phyloP scores from a whole-genome alignment of 345 rosid genomes.

The Brassica rapa region DNA sequence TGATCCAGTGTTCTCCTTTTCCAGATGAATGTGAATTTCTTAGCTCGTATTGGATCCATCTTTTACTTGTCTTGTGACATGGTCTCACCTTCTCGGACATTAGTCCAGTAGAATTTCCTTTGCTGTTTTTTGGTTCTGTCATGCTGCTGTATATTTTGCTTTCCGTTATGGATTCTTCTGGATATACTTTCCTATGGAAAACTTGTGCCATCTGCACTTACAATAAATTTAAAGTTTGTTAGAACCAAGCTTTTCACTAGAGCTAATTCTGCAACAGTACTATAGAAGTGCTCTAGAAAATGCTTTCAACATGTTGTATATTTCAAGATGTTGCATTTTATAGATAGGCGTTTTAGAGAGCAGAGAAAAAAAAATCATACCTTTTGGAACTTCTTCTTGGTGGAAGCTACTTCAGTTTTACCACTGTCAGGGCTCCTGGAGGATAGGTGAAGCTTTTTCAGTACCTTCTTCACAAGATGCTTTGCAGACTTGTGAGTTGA shows the following conservation, averaged over 20 bases:
- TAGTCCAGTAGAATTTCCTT: conserved; percentile 37
- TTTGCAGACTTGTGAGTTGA: conserved; percentile 56
- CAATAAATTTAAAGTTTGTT: conserved; percentile 11
- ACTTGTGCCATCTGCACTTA: conserved; percentile 68
- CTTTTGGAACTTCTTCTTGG: conserved; percentile 66
- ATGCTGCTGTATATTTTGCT: conserved; percentile 27
- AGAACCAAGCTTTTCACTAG: conserved; percentile 19
- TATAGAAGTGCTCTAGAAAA: conserved; percentile 1
- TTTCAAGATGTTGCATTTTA: conserved; percentile 19
- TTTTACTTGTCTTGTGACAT: conserved; percentile 42
- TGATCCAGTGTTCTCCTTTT: conserved; percentile 82
- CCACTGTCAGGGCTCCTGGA: conserved; percentile 38
- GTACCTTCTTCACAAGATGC: conserved; percentile 62
- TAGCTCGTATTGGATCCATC: conserved; percentile 42
- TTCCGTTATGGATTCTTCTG: conserved; percentile 49
- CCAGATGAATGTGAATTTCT: conserved; percentile 42
- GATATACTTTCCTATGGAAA: conserved; percentile 76
- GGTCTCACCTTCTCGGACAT: conserved; percentile 37
- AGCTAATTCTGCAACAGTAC: not conserved
- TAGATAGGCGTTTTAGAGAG: not conserved
- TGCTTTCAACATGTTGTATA: conserved; percentile 7
- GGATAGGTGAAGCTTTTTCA: conserved; percentile 56
- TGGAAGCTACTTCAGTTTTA: conserved; percentile 43
- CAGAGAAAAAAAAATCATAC: conserved; percentile 45
- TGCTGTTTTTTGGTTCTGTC: conserved; percentile 35